These are phyloP conservation scores for Amphirosellinia nigrospora DNA, from an alignment of 495 filamentous ascomycete species.

Conservation along the genomic window DNA sequence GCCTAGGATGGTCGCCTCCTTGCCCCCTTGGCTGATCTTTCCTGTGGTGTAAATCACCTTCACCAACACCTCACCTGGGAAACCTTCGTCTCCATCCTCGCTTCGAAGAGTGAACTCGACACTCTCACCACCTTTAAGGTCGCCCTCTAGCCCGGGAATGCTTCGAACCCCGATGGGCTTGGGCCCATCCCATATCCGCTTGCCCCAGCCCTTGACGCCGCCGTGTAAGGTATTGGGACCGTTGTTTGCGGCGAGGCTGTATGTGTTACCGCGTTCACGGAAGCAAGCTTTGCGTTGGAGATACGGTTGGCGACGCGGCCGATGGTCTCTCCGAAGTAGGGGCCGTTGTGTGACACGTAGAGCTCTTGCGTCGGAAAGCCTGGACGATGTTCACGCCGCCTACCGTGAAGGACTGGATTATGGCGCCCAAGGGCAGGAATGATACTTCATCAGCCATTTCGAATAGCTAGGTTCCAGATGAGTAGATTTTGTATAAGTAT, in stretches of 20 bases:
- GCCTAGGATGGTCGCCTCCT: constrained; percentile 68
- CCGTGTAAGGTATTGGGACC: constrained; percentile 83
- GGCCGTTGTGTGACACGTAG: constrained; percentile 74
- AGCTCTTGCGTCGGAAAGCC: constrained; percentile 73
- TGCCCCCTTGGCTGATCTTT: constrained; percentile 66
- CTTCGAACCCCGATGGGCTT: constrained; percentile 56
- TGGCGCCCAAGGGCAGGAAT: constrained; percentile 85
- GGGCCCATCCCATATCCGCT: constrained; percentile 81
- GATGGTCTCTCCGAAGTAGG: constrained; percentile 92
- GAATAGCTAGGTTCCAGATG: constrained; percentile 1
- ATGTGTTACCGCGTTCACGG: constrained; percentile 71
- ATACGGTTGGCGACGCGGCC: constrained; percentile 91
- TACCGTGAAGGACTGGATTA: constrained; percentile 83
- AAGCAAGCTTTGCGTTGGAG: constrained; percentile 69
- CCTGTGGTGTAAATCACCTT: constrained; percentile 78
- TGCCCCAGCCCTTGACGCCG: constrained; percentile 82
- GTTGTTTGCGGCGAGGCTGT: constrained; percentile 75
- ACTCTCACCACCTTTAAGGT: constrained; percentile 74
- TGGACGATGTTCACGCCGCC: constrained; percentile 84
- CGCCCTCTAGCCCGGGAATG: constrained; percentile 52
- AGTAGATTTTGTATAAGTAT: background rate
- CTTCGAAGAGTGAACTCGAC: constrained; percentile 76
- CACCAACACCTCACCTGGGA: constrained; percentile 81
- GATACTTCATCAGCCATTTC: constrained; percentile 57
- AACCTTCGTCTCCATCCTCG: constrained; percentile 80